Conservation (phyloP, 441 rosid genomes). For the Populus trichocarpa region DNA sequence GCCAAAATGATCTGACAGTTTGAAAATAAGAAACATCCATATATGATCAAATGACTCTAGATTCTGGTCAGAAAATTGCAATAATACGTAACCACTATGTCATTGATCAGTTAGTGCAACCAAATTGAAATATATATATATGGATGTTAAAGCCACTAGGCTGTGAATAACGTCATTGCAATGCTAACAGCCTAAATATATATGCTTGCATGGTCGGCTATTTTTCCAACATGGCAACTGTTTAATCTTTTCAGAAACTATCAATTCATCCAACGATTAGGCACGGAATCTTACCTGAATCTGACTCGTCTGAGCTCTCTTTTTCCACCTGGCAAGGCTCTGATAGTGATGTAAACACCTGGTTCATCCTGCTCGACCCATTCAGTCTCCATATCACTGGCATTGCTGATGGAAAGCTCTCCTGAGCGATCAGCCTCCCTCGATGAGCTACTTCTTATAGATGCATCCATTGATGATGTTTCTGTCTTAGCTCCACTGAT, state of each 20-base stretch:
- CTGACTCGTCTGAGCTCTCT: slow-evolving; percentile 96
- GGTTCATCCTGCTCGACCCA: slow-evolving; percentile 99
- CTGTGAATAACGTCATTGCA: not conserved
- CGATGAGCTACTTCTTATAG: slow-evolving; percentile 90
- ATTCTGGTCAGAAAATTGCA: not conserved
- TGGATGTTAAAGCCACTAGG: not conserved
- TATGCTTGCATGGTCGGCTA: not conserved
- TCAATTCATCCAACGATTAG: not conserved
- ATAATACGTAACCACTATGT: not conserved
- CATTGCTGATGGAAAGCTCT: slow-evolving; percentile 86
- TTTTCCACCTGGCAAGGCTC: slow-evolving; percentile 77
- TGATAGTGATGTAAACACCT: slow-evolving; percentile 93
- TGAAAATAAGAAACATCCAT: not conserved
- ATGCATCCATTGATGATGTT: slow-evolving; percentile 86
- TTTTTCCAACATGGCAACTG: not conserved
- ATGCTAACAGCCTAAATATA: not conserved
- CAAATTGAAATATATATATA: not conserved
- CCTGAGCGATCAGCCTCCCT: slow-evolving; percentile 93
- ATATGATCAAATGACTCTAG: not conserved
- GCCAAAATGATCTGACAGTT: not conserved
- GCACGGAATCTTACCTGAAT: slow-evolving; percentile 64
- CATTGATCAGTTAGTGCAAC: not conserved
- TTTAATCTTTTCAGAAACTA: not conserved
- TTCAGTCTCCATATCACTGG: slow-evolving; percentile 82
- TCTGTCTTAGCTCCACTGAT: slow-evolving; percentile 89